Evolutionary conservation across 2,329 filamentous ascomycete genomes (phyloP).

Genomic region (Phialophora expanda): DNA sequence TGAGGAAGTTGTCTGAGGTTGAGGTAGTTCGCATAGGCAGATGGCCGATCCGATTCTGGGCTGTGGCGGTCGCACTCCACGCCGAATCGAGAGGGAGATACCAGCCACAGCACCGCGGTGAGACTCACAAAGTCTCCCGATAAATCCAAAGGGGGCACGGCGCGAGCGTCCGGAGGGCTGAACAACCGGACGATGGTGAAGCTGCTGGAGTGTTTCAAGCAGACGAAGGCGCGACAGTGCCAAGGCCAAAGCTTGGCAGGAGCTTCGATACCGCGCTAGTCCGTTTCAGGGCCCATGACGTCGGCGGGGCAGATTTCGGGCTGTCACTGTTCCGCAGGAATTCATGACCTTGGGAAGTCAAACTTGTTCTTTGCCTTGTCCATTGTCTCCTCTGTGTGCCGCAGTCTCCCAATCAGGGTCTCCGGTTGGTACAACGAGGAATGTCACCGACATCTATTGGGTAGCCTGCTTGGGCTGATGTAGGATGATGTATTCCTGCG

Average conservation of each 20-base stretch:
- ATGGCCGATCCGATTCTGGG: background rate
- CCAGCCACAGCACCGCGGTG: constrained; percentile 19
- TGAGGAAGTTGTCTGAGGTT: constrained; percentile 17
- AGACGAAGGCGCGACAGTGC: constrained; percentile 21
- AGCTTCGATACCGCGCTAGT: constrained; percentile 15
- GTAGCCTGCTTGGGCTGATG: constrained; percentile 14
- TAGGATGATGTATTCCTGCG: constrained; percentile 17
- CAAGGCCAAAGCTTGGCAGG: constrained; percentile 27
- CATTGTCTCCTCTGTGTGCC: background rate
- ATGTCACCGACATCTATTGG: background rate
- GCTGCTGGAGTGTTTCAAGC: constrained; percentile 25
- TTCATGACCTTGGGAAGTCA: background rate
- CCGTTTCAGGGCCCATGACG: constrained; percentile 11
- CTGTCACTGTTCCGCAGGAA: background rate
- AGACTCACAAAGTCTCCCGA: constrained; percentile 29
- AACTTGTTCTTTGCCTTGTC: constrained; percentile 6
- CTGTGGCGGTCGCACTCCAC: background rate
- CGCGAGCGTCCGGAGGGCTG: constrained; percentile 22
- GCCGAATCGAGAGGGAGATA: background rate
- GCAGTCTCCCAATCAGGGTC: background rate
- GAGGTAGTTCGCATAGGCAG: background rate
- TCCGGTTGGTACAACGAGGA: background rate
- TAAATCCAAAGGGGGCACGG: constrained; percentile 8
- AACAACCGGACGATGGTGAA: constrained; percentile 33
- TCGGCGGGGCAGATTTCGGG: constrained; percentile 7